Conservation (phyloP, 306 rosid genomes). For the Dicorynia guianensis region DNA sequence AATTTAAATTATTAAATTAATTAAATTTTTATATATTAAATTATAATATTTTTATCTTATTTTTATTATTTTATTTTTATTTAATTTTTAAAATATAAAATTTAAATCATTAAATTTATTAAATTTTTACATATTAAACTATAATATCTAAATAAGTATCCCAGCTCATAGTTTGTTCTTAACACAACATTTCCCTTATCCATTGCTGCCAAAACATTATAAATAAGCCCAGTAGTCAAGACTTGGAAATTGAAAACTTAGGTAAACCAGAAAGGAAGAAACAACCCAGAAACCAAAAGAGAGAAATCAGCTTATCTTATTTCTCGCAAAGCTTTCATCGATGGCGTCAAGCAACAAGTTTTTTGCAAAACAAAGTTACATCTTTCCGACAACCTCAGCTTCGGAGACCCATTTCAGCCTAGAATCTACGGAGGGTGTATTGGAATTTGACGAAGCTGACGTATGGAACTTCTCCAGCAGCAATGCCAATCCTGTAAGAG, state of each 20-base stretch:
- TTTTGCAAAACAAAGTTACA: conserved; percentile 52
- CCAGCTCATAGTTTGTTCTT: too few species aligned
- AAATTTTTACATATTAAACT: too few species aligned
- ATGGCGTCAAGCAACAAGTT: conserved; percentile 77
- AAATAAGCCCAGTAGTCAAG: conserved; percentile 36
- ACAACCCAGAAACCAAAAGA: not conserved
- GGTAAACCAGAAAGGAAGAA: not conserved
- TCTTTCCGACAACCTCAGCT: conserved; percentile 50
- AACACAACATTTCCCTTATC: too few species aligned
- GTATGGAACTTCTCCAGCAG: conserved; percentile 41
- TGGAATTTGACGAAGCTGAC: conserved; percentile 75
- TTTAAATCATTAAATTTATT: too few species aligned
- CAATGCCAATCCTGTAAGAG: not conserved
- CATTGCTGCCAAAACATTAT: conserved; percentile 41
- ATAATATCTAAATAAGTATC: too few species aligned
- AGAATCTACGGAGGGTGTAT: conserved; percentile 34
- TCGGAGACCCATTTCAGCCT: conserved; percentile 26
- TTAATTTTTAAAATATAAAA: too few species aligned
- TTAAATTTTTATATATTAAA: too few species aligned
- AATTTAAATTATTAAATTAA: too few species aligned
- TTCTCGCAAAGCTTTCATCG: conserved; percentile 32
- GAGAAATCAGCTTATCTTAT: conserved; percentile 16
- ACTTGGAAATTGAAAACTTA: conserved; percentile 18
- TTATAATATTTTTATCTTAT: too few species aligned
- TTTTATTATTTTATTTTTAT: too few species aligned